These are phyloP conservation scores for Euphorbia peplus DNA, from an alignment of 345 rosid genomes.

Conservation along the genomic window DNA sequence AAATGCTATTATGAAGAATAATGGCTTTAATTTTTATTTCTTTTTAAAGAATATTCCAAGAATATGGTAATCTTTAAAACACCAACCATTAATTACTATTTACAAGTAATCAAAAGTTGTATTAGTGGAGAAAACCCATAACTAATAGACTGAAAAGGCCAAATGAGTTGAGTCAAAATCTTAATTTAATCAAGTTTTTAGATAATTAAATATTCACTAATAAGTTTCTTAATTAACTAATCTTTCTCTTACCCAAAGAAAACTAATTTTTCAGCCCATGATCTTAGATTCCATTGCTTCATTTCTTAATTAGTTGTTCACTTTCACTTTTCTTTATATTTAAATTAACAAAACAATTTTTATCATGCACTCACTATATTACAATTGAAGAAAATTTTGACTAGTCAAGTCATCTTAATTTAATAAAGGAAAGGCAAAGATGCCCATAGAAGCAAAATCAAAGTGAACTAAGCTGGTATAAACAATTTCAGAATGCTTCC, in stretches of 20 bases:
- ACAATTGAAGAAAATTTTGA: slow-evolving; percentile 4
- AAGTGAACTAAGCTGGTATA: neutral
- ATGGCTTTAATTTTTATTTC: too few species aligned
- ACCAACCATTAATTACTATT: too few species aligned
- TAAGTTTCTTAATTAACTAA: too few species aligned
- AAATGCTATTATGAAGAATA: too few species aligned
- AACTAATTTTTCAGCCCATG: slow-evolving; percentile 18
- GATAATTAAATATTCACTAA: slow-evolving; percentile 4
- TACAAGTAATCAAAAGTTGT: neutral
- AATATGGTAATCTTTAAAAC: too few species aligned
- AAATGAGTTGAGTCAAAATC: neutral
- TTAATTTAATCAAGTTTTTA: neutral
- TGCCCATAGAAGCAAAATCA: neutral
- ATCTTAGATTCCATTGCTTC: slow-evolving; percentile 14
- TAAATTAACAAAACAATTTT: neutral
- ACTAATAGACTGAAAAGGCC: neutral
- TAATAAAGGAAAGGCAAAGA: neutral
- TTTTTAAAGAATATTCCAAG: too few species aligned
- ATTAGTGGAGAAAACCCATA: neutral
- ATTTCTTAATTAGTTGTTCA: slow-evolving; percentile 14
- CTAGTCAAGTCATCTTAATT: slow-evolving; percentile 22
- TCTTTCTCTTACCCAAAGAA: too few species aligned
- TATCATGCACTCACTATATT: neutral
- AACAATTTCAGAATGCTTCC: neutral
- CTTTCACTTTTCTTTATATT: neutral